These are phyloP conservation scores for Fusarium acutatum DNA, from an alignment of 2,329 filamentous ascomycete genomes.

Conservation along the genomic window DNA sequence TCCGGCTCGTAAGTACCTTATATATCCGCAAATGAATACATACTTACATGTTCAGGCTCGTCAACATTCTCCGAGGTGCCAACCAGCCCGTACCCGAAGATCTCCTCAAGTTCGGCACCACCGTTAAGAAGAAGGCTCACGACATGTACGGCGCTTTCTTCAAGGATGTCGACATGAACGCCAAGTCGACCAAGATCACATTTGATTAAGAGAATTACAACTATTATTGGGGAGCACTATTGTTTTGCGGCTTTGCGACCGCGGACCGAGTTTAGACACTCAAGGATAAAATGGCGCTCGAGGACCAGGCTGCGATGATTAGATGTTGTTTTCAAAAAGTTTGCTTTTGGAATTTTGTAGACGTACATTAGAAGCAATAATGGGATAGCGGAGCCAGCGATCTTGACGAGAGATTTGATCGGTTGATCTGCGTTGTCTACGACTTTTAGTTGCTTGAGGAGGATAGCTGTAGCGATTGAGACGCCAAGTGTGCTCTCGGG, in stretches of 20 bases:
- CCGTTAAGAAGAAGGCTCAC: conserved; percentile 98
- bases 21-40: not conserved
- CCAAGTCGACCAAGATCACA: conserved; percentile 89
- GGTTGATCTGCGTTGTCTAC: conserved; percentile 39
- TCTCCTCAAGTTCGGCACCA: conserved; percentile 94
- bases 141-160: conserved; percentile 95
- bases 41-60: conserved; percentile 64
- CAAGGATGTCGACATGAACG: conserved; percentile 85
- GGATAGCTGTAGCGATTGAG: conserved; percentile 40
- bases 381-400: conserved; percentile 58
- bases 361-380: conserved; percentile 70
- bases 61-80: conserved; percentile 95
- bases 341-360: conserved; percentile 22
- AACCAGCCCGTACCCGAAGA: conserved; percentile 91
- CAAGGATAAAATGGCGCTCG: conserved; percentile 63
- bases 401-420: conserved; percentile 53
- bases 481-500: conserved; percentile 41
- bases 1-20: conserved; percentile 78
- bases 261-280: conserved; percentile 58
- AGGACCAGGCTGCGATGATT: conserved; percentile 57
- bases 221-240: conserved; percentile 27
- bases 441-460: conserved; percentile 41
- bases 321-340: conserved; percentile 31
- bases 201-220: conserved; percentile 68
- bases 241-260: conserved; percentile 44